A percentile compares a stretch with the other conserved stretches of the same genome.
Evolutionary conservation across 73 alveolate species (phyloP).

Genomic region (Uronychia setigera): DNA sequence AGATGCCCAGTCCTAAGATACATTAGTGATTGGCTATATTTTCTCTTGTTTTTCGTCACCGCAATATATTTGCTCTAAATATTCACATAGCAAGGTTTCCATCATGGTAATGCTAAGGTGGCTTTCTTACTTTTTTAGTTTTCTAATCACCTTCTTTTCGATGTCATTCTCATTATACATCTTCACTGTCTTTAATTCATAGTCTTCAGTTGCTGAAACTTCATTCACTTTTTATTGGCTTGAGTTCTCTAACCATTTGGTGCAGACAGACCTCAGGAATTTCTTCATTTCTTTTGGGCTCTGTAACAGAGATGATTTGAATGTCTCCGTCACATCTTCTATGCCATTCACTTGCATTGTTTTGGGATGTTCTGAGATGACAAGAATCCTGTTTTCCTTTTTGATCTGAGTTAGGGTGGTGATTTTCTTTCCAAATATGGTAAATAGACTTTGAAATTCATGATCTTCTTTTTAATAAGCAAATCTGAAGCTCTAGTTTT

Average conservation of each 20-base stretch:
- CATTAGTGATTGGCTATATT: too few species aligned
- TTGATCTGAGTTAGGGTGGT: neutral
- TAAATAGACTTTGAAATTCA: neutral
- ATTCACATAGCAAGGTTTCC: neutral
- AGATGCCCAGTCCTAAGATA: too few species aligned
- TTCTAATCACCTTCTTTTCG: neutral
- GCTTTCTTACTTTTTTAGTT: neutral
- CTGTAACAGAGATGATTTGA: neutral
- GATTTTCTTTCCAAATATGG: neutral
- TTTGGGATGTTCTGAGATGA: neutral
- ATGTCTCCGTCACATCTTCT: neutral
- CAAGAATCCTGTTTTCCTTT: neutral
- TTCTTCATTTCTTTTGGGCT: neutral
- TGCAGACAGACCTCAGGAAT: neutral
- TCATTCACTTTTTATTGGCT: neutral
- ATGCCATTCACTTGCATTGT: neutral
- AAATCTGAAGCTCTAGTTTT: neutral
- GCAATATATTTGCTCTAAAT: too few species aligned
- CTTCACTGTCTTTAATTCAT: neutral
- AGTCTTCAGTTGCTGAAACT: neutral
- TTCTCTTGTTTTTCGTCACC: too few species aligned
- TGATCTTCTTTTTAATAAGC: neutral
- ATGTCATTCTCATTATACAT: neutral
- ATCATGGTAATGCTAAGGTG: neutral
- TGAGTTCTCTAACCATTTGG: neutral